Base-by-base conservation (phyloP, 371 early-diverging fungal genomes). In the Dichotomocladium elegans region DNA sequence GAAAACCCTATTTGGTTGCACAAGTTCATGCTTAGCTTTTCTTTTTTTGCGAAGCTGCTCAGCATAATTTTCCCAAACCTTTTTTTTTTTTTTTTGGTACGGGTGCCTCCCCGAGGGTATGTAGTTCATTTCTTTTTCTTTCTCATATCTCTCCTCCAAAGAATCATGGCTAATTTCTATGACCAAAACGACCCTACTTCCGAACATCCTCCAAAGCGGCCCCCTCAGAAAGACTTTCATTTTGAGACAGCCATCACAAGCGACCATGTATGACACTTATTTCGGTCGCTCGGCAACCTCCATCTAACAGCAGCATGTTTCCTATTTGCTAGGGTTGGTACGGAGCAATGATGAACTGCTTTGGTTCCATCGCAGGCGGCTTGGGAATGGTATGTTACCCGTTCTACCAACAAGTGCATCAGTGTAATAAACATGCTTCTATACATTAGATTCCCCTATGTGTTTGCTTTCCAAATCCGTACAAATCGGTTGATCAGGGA, bases 391-490 rank as follows among this genome's bases (percentile, higher is more conserved):
- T 77, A 69, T 51, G 60, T 45, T 29, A 12, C 25, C n/a, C n/a
- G n/a, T n/a, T n/a, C n/a, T n/a, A n/a, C n/a, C n/a, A n/a, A n/a
- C n/a, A n/a, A n/a, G n/a, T n/a, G n/a, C n/a, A n/a, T n/a, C n/a
- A n/a, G n/a, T n/a, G n/a, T n/a, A n/a, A n/a, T n/a, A 37, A 37
- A 37, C 21, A 37, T 37, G n/a, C 37, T 17, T 21, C n/a, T 21
- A 37, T 9, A 37, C 37, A 15, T 4, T 49, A 65, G 67, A 57
- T 71, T 29, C 64, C 72, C 21, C 60, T 66, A 25, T 62, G 58
- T 28, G 15, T 77, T 52, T 88, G 85, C 61, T 93, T 74, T 53
- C 86, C 90, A 2, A 91, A 89, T 49, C 94, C 94, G 8, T 93
- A 76, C 68, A 85, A 83, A 49, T 58, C 71, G 12, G 74, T 93